Base-by-base conservation (phyloP, 2,329 filamentous ascomycete species). In the Sclerotinia spermophila region DNA sequence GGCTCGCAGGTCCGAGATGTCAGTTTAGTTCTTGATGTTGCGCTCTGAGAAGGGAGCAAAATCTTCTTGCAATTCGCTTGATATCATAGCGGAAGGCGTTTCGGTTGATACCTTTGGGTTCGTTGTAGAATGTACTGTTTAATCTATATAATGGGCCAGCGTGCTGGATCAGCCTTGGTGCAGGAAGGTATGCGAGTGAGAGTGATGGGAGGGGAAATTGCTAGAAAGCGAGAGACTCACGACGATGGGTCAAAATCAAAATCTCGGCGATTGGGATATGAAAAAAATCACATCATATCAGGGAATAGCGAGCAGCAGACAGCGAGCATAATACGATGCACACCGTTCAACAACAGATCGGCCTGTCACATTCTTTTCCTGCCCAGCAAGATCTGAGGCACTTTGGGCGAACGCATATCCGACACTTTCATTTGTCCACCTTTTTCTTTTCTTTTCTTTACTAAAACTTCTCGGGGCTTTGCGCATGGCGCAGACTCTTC, bases 1-100 rank as follows among this genome's bases (percentile, higher is more conserved):
- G 91, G 92, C 76, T 82, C 90, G 72, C 92, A 95, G 80, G 96
- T 99, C 73, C 89, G 91, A 82, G 96, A 99, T 82, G 96, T 99
- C 81, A 98, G 95, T 85, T 86, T 99, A 79, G 96, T 99, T 78
- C 90, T 99, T 78, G 96, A 99, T 84, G 95, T 98, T 82, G 88
- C 88, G 83, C 88, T 90, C 79, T 90, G 82, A 88, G 79, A 27
- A 79, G 77, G 77, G 73, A 75, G 75, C 74, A 73, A 73, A 44
- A 74, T 70, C 70, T 75, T 74, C 76, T 79, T 77, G 74, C 74
- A 76, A 76, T 76, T 77, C 70, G 75, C 72, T 78, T 79, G 77
- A 76, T 76, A 74, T 79, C 78, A 80, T 79, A 79, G 78, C 79
- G 78, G 76, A 77, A 74, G 79, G 79, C 78, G 79, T 80, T 53